phyloP scores from a whole-genome alignment of 352 stramenopile genomes.

The Globisporangium yorkense region DNA sequence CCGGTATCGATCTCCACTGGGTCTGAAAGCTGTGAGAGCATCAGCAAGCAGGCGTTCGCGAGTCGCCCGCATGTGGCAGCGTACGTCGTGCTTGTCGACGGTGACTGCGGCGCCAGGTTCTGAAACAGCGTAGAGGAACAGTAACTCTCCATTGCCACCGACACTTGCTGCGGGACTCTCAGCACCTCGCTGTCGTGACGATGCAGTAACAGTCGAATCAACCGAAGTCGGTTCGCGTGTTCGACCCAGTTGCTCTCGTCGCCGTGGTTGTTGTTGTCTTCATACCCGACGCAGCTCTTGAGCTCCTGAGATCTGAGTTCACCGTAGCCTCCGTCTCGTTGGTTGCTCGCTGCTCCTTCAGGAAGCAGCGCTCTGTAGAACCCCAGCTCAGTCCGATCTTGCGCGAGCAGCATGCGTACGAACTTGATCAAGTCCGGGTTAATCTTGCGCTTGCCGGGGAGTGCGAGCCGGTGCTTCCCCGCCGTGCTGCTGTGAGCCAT shows the following conservation, averaged over 20 bases:
- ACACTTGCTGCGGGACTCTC: not conserved
- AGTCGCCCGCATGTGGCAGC: not conserved
- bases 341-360: not conserved
- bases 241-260: too few species aligned
- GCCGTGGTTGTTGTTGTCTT: not conserved
- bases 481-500: not conserved
- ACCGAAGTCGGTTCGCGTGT: conserved; percentile 16
- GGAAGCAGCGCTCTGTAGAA: conserved; percentile 25
- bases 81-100: not conserved
- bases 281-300: too few species aligned
- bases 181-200: not conserved
- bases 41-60: conserved; percentile 1
- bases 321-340: not conserved
- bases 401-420: conserved; percentile 29
- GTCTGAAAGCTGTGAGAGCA: not conserved
- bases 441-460: conserved; percentile 11
- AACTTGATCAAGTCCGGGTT: conserved; percentile 30
- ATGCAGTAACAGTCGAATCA: conserved; percentile 23
- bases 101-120: not conserved
- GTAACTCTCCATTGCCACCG: conserved; percentile 1
- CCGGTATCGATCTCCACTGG: not conserved
- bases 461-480: not conserved
- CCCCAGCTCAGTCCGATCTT: conserved; percentile 19
- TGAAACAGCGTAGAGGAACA: conserved; percentile 1
- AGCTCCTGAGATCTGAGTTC: not conserved